Evolutionary conservation across 2,329 filamentous ascomycete genomes (phyloP).

Genomic region (Alternaria consortialis): DNA sequence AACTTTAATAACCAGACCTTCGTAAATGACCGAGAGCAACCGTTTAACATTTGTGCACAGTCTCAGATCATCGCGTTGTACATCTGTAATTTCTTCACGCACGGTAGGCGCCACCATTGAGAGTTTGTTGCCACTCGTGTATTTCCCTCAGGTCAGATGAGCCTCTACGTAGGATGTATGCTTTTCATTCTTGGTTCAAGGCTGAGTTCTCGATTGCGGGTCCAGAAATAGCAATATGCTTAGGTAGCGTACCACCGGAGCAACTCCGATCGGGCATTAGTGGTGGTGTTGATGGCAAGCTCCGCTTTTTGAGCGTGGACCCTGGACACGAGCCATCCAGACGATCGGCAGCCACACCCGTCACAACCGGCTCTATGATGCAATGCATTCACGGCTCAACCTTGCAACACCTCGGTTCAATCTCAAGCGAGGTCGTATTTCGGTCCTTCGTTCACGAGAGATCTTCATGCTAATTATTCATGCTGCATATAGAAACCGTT

Average conservation of each 20-base stretch:
- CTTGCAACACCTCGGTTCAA: not conserved
- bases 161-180: not conserved
- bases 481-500: not conserved
- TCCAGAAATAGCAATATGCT: not conserved
- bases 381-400: not conserved
- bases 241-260: not conserved
- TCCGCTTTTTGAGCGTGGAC: not conserved
- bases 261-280: not conserved
- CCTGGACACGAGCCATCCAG: not conserved
- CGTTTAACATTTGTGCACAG: not conserved
- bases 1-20: not conserved
- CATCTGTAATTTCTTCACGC: not conserved
- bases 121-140: not conserved
- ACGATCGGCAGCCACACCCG: constrained; percentile 5
- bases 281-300: not conserved
- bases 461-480: not conserved
- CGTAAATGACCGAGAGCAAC: not conserved
- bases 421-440: not conserved
- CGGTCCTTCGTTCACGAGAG: not conserved
- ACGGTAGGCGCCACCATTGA: not conserved
- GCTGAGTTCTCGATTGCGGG: not conserved
- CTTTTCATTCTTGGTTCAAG: not conserved
- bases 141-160: not conserved
- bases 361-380: constrained; percentile 3
- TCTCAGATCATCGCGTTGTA: not conserved